These are phyloP conservation scores for Penicillium sp. DNA, from an alignment of 2,329 filamentous ascomycete species.

Conservation along the genomic window DNA sequence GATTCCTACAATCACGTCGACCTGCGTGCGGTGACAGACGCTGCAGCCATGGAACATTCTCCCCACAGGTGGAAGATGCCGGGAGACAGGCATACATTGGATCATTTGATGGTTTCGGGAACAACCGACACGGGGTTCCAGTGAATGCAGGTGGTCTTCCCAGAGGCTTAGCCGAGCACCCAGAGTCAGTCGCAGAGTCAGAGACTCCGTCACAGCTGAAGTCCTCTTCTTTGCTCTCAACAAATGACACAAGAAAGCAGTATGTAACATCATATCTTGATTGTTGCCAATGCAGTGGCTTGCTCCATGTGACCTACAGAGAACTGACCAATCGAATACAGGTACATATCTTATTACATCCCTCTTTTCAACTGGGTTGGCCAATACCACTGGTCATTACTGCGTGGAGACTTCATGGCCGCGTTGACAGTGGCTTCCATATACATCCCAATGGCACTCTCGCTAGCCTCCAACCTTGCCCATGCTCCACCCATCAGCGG, in stretches of 20 bases:
- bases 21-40: constrained; percentile 42
- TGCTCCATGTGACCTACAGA: not conserved
- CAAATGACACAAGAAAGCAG: constrained; percentile 74
- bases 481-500: constrained; percentile 93
- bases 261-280: constrained; percentile 45
- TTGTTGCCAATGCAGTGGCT: constrained; percentile 4
- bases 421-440: constrained; percentile 97
- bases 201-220: constrained; percentile 71
- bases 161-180: constrained; percentile 42
- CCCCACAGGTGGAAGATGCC: constrained; percentile 64
- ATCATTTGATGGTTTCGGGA: constrained; percentile 29
- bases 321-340: constrained; percentile 36
- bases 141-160: constrained; percentile 23
- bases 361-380: constrained; percentile 87
- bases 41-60: constrained; percentile 77
- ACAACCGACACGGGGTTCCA: constrained; percentile 35
- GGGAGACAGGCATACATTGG: constrained; percentile 48
- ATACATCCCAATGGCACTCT: constrained; percentile 96
- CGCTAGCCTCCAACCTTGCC: constrained; percentile 86
- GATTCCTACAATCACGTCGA: constrained; percentile 41
- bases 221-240: constrained; percentile 71
- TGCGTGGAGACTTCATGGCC: constrained; percentile 83
- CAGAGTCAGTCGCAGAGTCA: constrained; percentile 53
- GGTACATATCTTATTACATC: constrained; percentile 91
- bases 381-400: constrained; percentile 79